Conservation (phyloP, 2,329 filamentous ascomycete genomes). For the Curvularia eragrostidis region DNA sequence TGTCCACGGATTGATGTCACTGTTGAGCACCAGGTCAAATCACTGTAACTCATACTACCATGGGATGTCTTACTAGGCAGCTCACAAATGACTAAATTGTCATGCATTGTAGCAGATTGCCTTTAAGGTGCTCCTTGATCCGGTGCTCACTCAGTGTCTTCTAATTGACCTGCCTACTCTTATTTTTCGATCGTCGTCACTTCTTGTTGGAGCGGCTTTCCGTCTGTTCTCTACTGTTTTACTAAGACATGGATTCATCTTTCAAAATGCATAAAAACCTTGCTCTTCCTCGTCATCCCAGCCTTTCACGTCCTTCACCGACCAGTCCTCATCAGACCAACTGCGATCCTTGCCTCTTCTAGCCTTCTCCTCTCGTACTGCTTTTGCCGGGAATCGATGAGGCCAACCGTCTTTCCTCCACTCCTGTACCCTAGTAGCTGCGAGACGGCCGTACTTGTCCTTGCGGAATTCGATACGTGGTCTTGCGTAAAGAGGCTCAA, state of each 20-base stretch:
- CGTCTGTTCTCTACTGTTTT: background rate
- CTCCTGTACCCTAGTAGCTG: slow-evolving; percentile 17
- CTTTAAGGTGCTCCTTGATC: background rate
- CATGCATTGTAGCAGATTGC: background rate
- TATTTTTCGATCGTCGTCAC: too few species aligned
- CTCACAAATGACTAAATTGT: too few species aligned
- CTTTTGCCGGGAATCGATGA: background rate
- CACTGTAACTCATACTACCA: too few species aligned
- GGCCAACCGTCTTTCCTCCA: slow-evolving; percentile 32
- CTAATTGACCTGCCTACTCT: too few species aligned
- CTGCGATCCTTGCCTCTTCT: background rate
- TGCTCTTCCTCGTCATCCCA: background rate
- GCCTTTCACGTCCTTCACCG: background rate
- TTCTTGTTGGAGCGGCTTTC: background rate
- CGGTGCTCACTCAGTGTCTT: too few species aligned
- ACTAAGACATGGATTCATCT: background rate
- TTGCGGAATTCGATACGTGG: slow-evolving; percentile 19
- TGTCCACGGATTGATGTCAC: too few species aligned
- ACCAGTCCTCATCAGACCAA: background rate
- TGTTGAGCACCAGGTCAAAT: too few species aligned
- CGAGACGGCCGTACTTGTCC: slow-evolving; percentile 2
- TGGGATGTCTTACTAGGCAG: too few species aligned
- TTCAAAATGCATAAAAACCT: background rate
- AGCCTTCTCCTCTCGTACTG: background rate
- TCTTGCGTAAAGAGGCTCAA: slow-evolving; percentile 27